Evolutionary conservation across 768 basidiomycete species (phyloP), one percentile per base, ranked within the genome.

Genomic region (Serendipita sp.): DNA sequence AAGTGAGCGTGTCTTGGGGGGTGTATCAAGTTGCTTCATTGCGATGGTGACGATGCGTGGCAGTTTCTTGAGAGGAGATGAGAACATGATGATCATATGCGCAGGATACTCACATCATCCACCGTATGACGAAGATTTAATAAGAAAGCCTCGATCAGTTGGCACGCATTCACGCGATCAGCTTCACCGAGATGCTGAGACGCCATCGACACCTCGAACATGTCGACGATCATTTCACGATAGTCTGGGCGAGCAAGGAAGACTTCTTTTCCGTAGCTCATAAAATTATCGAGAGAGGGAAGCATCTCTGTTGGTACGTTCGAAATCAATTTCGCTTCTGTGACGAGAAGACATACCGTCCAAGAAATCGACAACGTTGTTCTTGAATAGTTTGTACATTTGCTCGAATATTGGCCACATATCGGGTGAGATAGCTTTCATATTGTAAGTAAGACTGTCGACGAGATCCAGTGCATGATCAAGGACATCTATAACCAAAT

Each of bases 381-480:
- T 77, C 73, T 90, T 91, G 83, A 94, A 90, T 18, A 88, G 75
- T 58, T 79, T 78, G 74, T 91, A 91, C 0, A 87, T 92, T 67
- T 84, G 73, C 74, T 92, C 89, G 66, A 90, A 89, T 40, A 94
- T 78, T 8, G 82, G 84, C 92, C 91, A 94, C 86, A 94, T 86
- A 68, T 78, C 81, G 0, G 87, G 84, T 44, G 87, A 82, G 69
- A 95, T 85, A 63, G 78, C 72, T 66, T 83, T 82, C 64, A 86
- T 79, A 73, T 84, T 88, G 79, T 89, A 94, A 0, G 90, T 90
- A 64, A 94, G 75, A 66, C 78, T 86, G 69, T 94, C 92, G 60
- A 91, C 82, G 62, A 94, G 75, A 67, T 91, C 89, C 71, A 86
- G 92, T 77, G 88, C 82, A 71, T 89, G 87, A 73, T 92, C 91